These are phyloP conservation scores for Diplodia corticola DNA, from an alignment of 2,329 filamentous ascomycete species.

Conservation along the genomic window DNA sequence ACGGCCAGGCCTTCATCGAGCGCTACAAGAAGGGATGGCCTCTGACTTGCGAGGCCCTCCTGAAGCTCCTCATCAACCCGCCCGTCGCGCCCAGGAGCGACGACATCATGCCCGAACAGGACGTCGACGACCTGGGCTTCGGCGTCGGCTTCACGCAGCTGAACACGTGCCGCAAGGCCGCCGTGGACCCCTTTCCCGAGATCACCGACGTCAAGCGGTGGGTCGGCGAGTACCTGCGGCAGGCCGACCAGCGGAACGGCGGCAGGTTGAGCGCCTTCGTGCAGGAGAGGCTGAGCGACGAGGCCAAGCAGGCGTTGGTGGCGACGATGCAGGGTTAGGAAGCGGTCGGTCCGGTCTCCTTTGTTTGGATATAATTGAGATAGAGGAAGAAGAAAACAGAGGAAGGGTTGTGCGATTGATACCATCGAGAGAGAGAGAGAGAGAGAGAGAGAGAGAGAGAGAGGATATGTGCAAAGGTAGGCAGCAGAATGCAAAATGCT, in stretches of 20 bases:
- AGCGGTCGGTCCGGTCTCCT: not conserved
- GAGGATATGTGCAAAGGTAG: no score
- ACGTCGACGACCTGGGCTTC: slow-evolving; percentile 93
- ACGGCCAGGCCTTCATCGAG: slow-evolving; percentile 79
- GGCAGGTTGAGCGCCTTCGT: slow-evolving; percentile 73
- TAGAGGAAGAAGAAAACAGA: not conserved
- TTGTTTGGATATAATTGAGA: not conserved
- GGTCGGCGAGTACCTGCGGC: slow-evolving; percentile 79
- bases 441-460: not conserved
- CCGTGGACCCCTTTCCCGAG: slow-evolving; percentile 81
- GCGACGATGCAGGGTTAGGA: slow-evolving; percentile 14
- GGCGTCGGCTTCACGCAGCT: slow-evolving; percentile 92
- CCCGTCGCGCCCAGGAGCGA: slow-evolving; percentile 68
- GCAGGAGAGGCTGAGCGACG: slow-evolving; percentile 61
- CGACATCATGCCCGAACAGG: slow-evolving; percentile 79
- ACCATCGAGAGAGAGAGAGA: not conserved
- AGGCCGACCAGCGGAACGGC: slow-evolving; percentile 71
- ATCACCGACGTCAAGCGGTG: slow-evolving; percentile 76
- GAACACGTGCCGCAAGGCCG: slow-evolving; percentile 78
- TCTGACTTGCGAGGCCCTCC: slow-evolving; percentile 82
- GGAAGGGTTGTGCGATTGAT: not conserved
- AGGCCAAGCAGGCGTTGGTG: slow-evolving; percentile 29
- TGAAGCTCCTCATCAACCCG: slow-evolving; percentile 87
- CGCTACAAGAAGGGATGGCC: slow-evolving; percentile 71
- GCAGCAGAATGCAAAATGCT: no score